These are phyloP conservation scores for Lachnellula occidentalis DNA, from an alignment of 2,329 filamentous ascomycete species.

Conservation along the genomic window DNA sequence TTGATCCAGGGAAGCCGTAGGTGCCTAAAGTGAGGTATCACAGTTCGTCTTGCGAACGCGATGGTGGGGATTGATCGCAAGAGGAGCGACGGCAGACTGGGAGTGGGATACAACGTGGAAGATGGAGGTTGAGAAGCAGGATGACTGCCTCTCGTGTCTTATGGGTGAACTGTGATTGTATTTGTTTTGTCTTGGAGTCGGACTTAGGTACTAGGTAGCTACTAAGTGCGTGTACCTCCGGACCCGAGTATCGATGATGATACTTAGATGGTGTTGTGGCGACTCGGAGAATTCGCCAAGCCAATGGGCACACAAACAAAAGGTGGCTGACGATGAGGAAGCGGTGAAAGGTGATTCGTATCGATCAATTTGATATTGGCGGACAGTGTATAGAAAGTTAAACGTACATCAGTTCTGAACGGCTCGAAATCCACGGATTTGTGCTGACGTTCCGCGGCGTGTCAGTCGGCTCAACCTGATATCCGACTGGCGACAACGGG, in stretches of 20 bases:
- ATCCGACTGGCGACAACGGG: background rate
- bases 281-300: background rate
- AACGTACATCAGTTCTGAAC: background rate
- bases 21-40: constrained; percentile 20
- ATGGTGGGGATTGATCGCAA: constrained; percentile 28
- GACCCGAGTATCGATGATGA: constrained; percentile 3
- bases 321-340: background rate
- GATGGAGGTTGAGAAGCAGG: constrained; percentile 19
- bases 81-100: constrained; percentile 29
- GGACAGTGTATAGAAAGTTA: background rate
- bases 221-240: background rate
- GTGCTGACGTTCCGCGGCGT: background rate
- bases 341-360: background rate
- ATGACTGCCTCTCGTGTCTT: constrained; percentile 18
- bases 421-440: background rate
- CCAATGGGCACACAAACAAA: background rate
- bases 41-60: constrained; percentile 25
- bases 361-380: background rate
- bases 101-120: constrained; percentile 33
- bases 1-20: constrained; percentile 25
- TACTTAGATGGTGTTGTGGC: constrained; percentile 1
- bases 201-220: constrained; percentile 22
- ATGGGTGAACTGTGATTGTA: background rate
- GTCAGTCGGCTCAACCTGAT: background rate
- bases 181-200: constrained; percentile 9